Evolutionary conservation across 495 filamentous ascomycete species (phyloP).

Genomic region (Hypoxylon fuscum): DNA sequence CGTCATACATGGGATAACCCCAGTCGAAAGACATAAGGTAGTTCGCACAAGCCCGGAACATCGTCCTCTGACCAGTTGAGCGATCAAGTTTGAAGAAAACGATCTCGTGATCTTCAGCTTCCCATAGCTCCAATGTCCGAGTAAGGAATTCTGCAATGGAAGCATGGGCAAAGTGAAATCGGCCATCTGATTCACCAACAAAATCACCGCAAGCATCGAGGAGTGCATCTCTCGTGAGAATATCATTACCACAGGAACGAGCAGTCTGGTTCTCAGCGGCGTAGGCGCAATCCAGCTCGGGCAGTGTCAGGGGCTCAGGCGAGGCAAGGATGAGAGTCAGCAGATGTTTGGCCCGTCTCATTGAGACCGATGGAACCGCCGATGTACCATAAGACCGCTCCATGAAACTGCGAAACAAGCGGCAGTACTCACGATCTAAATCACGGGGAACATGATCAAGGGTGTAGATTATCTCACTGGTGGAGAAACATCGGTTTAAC

Average conservation of each 20-base stretch:
- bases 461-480: conserved; percentile 2
- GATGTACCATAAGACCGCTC: conserved; percentile 2
- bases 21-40: conserved; percentile 21
- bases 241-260: conserved; percentile 4
- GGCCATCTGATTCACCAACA: conserved; percentile 17
- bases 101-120: conserved; percentile 17
- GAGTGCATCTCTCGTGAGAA: conserved; percentile 7
- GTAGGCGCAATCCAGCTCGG: too few species aligned
- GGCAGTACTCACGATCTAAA: conserved; percentile 19
- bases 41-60: conserved; percentile 18
- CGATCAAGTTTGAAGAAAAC: conserved; percentile 24
- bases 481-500: conserved; percentile 12
- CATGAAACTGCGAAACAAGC: conserved; percentile 10
- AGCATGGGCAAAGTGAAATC: conserved; percentile 28
- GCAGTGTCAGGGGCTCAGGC: conserved; percentile 11
- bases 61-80: neutral
- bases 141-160: conserved; percentile 35
- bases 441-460: conserved; percentile 14
- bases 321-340: conserved; percentile 14
- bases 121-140: conserved; percentile 18
- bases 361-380: conserved; percentile 2
- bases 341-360: conserved; percentile 22
- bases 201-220: conserved; percentile 6
- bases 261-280: conserved; percentile 7
- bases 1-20: conserved; percentile 25